Evolutionary conservation across 2,329 filamentous ascomycete genomes (phyloP).

Genomic region (Tolypocladium pustulatum): DNA sequence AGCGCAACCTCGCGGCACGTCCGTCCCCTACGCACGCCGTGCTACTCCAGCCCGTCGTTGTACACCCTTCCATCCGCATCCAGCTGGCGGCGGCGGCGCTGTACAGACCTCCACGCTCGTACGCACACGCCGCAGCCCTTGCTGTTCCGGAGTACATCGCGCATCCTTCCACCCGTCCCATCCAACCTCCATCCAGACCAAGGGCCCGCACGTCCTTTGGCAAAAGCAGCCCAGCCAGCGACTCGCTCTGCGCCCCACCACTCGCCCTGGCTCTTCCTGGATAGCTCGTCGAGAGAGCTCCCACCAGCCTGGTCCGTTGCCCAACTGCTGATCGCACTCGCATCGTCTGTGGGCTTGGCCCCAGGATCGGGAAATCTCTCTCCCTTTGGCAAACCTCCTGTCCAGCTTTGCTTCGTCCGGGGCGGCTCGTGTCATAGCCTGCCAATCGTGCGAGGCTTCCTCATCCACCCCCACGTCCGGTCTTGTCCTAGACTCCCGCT

Average conservation of each 20-base stretch:
- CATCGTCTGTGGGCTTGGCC: slow-evolving; percentile 5
- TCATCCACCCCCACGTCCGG: slow-evolving; percentile 18
- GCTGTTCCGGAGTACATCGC: background rate
- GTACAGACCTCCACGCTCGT: background rate
- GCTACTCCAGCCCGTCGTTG: slow-evolving; percentile 2
- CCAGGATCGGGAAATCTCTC: background rate
- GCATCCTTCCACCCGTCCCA: background rate
- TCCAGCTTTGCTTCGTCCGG: slow-evolving; percentile 1
- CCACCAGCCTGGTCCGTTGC: slow-evolving; percentile 5
- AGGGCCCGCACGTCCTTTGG: background rate
- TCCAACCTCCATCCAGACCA: background rate
- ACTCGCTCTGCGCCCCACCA: slow-evolving; percentile 1
- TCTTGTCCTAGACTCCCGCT: slow-evolving; percentile 11
- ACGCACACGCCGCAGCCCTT: slow-evolving; percentile 2
- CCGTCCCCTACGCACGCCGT: slow-evolving; percentile 1
- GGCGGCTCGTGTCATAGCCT: slow-evolving; percentile 6
- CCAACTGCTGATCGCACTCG: slow-evolving; percentile 9
- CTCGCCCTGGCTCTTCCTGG: slow-evolving; percentile 3
- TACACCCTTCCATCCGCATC: background rate
- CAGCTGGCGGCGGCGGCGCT: background rate
- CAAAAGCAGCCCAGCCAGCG: background rate
- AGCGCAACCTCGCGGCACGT: slow-evolving; percentile 4
- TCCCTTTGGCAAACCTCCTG: slow-evolving; percentile 1
- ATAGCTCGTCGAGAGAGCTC: slow-evolving; percentile 1
- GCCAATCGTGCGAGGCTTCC: slow-evolving; percentile 12